A percentile compares a stretch with the other conserved stretches of the same genome.
Conservation (phyloP, 495 filamentous ascomycete genomes). For the Glarea lozoyensis region DNA sequence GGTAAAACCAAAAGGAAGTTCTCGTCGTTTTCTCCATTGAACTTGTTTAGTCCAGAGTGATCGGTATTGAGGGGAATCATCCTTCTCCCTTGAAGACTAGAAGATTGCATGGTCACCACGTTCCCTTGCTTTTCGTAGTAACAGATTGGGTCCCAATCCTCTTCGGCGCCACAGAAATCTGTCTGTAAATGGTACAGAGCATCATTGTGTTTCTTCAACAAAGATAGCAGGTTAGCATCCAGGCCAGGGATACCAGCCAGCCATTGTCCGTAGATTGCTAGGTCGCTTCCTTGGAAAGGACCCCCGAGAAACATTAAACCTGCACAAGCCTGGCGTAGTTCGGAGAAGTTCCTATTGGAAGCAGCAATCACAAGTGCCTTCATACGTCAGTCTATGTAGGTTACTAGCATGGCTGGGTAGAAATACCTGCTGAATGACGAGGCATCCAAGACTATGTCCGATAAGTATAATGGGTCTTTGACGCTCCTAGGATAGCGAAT, state of each 20-base stretch:
- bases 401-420: not conserved
- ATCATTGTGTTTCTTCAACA: conserved; percentile 1
- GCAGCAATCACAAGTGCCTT: conserved; percentile 8
- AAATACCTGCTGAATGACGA: conserved; percentile 11
- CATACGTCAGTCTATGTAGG: not conserved
- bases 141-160: conserved; percentile 8
- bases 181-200: conserved; percentile 1
- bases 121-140: conserved; percentile 5
- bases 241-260: not conserved
- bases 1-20: conserved; percentile 8
- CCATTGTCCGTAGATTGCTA: conserved; percentile 4
- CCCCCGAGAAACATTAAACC: conserved; percentile 12
- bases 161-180: conserved; percentile 6
- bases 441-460: conserved; percentile 9
- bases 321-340: conserved; percentile 7
- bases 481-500: conserved; percentile 1
- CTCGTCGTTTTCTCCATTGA: conserved; percentile 7
- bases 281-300: conserved; percentile 9
- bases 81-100: conserved; percentile 6
- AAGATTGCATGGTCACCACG: conserved; percentile 7
- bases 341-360: not conserved
- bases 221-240: conserved; percentile 4
- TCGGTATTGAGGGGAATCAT: conserved; percentile 7
- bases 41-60: conserved; percentile 16
- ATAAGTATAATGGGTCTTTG: conserved; percentile 9